A percentile compares a stretch with the other conserved stretches of the same genome.
These are phyloP conservation scores for Lentinula detonsa DNA, from an alignment of 768 basidiomycete species.

Conservation along the genomic window DNA sequence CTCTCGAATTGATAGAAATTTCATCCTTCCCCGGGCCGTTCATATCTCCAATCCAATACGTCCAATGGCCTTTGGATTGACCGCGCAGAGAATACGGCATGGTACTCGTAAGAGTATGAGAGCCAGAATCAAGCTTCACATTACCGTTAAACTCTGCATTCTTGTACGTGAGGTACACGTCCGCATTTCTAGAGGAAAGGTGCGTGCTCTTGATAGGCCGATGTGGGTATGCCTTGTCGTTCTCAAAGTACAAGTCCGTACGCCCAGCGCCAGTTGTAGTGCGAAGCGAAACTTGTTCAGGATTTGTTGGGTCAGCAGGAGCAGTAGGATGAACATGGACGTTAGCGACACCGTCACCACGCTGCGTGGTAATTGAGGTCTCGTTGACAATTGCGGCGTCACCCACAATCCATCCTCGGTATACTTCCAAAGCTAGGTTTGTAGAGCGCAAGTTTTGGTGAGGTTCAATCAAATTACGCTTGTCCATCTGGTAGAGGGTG, in stretches of 20 bases:
- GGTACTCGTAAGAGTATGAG: constrained; percentile 28
- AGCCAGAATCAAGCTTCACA: constrained; percentile 36
- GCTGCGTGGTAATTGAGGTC: constrained; percentile 40
- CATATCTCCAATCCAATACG: constrained; percentile 33
- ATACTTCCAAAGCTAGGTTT: constrained; percentile 36
- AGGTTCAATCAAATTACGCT: constrained; percentile 42
- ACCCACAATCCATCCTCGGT: constrained; percentile 57
- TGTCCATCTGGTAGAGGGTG: constrained; percentile 30
- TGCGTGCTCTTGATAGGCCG: constrained; percentile 45
- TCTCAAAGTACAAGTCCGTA: constrained; percentile 42
- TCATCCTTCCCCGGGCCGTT: constrained; percentile 28
- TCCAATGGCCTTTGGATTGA: constrained; percentile 23
- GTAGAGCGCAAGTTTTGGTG: constrained; percentile 33
- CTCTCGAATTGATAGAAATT: constrained; percentile 33
- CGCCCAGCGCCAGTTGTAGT: constrained; percentile 51
- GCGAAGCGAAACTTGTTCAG: constrained; percentile 28
- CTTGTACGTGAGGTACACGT: constrained; percentile 51
- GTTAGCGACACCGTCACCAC: constrained; percentile 43
- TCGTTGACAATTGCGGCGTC: constrained; percentile 39
- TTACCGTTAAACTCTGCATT: constrained; percentile 45
- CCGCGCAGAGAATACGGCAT: constrained; percentile 8
- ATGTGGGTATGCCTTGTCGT: constrained; percentile 30
- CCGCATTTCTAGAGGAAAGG: constrained; percentile 41
- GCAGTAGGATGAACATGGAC: constrained; percentile 39
- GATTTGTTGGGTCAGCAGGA: constrained; percentile 23